Evolutionary conservation across 306 rosid genomes (phyloP).

Genomic region (Styphnolobium japonicum): DNA sequence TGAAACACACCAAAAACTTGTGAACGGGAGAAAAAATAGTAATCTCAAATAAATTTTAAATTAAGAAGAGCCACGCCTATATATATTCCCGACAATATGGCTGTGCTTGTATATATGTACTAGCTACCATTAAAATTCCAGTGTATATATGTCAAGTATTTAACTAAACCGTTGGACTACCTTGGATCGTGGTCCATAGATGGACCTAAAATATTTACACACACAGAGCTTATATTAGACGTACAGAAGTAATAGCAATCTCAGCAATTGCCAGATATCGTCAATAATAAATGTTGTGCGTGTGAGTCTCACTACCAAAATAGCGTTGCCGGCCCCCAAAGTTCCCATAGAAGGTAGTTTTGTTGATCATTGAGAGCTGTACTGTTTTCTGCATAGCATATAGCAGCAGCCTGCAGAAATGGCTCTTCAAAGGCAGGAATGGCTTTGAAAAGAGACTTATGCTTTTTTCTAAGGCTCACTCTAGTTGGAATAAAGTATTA

Average conservation of each 20-base stretch:
- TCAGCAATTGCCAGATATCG: neutral
- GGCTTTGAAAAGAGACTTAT: neutral
- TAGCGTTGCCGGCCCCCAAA: slow-evolving; percentile 8
- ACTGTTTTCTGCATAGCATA: neutral
- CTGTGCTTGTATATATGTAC: too few relatives aligned
- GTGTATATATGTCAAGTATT: neutral
- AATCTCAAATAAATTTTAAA: too few relatives aligned
- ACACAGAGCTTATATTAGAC: neutral
- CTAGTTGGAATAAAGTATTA: neutral
- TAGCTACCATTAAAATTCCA: too few relatives aligned
- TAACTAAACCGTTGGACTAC: neutral
- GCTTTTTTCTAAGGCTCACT: neutral
- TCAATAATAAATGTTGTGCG: neutral
- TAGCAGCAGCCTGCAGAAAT: neutral
- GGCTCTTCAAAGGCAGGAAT: slow-evolving; percentile 8
- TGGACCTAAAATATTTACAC: neutral
- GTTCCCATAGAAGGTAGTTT: neutral
- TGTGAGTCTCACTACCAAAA: neutral
- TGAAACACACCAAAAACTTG: too few relatives aligned
- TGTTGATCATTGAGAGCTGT: neutral
- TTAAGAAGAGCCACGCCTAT: too few relatives aligned
- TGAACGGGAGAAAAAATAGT: too few relatives aligned
- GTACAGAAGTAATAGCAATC: neutral
- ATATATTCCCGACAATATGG: too few relatives aligned
- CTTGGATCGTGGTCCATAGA: slow-evolving; percentile 4